Conservation (phyloP, 331 rosid genomes). For the Stylosanthes scabra region DNA sequence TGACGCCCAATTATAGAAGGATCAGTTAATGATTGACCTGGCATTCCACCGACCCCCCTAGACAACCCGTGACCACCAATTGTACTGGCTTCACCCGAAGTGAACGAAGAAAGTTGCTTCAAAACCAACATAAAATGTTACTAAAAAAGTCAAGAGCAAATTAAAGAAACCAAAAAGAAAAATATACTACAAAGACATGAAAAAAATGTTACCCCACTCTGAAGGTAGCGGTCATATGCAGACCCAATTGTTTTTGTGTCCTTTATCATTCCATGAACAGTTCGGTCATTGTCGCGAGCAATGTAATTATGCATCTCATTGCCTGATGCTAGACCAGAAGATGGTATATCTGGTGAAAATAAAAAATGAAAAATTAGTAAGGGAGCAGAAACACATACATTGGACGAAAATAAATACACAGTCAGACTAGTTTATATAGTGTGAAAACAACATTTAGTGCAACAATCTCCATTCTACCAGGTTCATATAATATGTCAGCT, state of each 20-base stretch:
- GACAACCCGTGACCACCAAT: constrained; percentile 62
- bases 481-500: background rate
- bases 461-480: too few species aligned
- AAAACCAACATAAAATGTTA: constrained; percentile 41
- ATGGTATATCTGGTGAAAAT: constrained; percentile 47
- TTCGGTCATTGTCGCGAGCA: constrained; percentile 58
- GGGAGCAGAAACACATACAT: background rate
- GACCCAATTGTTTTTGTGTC: constrained; percentile 73
- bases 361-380: background rate
- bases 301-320: constrained; percentile 70
- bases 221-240: constrained; percentile 91
- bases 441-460: too few species aligned
- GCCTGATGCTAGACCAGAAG: constrained; percentile 59
- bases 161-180: constrained; percentile 37
- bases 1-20: constrained; percentile 58
- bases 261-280: constrained; percentile 55
- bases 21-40: constrained; percentile 60
- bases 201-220: constrained; percentile 64
- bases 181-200: constrained; percentile 37
- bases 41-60: constrained; percentile 62
- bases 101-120: constrained; percentile 68
- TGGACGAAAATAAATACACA: background rate
- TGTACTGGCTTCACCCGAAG: constrained; percentile 73
- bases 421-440: background rate
- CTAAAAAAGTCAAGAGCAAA: constrained; percentile 30